Evolutionary conservation across 2,329 filamentous ascomycete species (phyloP), one percentile per base, ranked within the genome.

Genomic region (Fusarium ramigenum): DNA sequence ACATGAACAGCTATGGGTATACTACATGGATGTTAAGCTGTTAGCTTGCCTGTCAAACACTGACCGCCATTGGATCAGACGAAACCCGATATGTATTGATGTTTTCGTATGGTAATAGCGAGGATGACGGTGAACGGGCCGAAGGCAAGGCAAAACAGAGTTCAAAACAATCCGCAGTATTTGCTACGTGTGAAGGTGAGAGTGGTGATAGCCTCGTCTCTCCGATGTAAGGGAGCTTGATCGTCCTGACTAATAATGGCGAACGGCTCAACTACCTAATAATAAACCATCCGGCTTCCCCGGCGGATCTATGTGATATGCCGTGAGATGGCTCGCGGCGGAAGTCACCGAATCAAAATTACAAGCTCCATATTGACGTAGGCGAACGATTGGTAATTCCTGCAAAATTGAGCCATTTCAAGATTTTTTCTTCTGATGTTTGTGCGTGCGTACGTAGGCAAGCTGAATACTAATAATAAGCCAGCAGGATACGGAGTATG

Each of bases 361-460:
- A 40, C 56, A 67, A 59, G 60, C 68, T 62, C 59, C 63, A 54
- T 72, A 43, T 72, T 59, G 63, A 60, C 60, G 66, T 72, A 57
- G 63, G 60, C 49, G 60, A 72, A 49, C 50, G 49, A 52, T 53
- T 69, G 50, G 47, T 66, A 44, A 58, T 62, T 74, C 53, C 42
- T 69, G 68, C 60, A 72, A 74, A 42, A 74, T 63, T 74, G 66
- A 52, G 40, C 28, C 28, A 44, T 44, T 63, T 59, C 60, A 62
- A 23, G 43, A 42, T 30, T 62, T 53, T 28, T 52, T 21, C n/a
- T 21, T 12, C 16, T 21, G 1, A 47, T n/a, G 50, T 49, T 44
- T 63, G 50, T 72, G 59, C 59, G 65, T 71, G 32, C 43, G 21
- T 70, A 37, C 36, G 40, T 44, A 44, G 59, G 30, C 64, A 54